phyloP scores from a whole-genome alignment of 805 yeast genomes.

The Saccharomycopsis fermentans region DNA sequence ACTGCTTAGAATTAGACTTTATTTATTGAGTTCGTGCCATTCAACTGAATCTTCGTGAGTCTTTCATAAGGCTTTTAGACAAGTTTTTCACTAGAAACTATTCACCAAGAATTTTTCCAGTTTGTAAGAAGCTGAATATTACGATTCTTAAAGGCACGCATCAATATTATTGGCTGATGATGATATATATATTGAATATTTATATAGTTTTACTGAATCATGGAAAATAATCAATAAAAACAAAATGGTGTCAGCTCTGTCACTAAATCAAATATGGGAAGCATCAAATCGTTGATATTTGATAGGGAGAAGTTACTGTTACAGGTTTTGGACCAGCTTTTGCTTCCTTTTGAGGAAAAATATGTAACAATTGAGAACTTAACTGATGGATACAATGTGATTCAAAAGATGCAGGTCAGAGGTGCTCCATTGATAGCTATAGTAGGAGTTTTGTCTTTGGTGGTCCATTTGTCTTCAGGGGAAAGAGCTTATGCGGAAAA shows the following conservation, averaged over 20 bases:
- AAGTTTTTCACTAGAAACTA: too few species aligned
- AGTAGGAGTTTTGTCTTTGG: constrained; percentile 78
- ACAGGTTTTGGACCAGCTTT: constrained; percentile 67
- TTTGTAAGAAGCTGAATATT: too few species aligned
- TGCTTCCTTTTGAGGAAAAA: constrained; percentile 68
- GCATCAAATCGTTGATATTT: constrained; percentile 26
- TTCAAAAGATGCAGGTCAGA: constrained; percentile 84
- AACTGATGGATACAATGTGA: constrained; percentile 74
- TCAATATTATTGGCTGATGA: not conserved
- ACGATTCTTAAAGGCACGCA: not conserved
- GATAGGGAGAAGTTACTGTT: constrained; percentile 37
- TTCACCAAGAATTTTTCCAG: too few species aligned
- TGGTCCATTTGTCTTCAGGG: constrained; percentile 46
- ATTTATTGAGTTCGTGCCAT: too few species aligned
- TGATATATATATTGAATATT: not conserved
- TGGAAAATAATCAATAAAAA: too few species aligned
- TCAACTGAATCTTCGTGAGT: too few species aligned
- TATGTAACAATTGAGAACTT: constrained; percentile 54
- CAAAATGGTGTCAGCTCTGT: too few species aligned
- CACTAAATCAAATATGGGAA: not conserved
- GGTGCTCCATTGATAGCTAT: constrained; percentile 99
- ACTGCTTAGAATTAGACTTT: too few species aligned
- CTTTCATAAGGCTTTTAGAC: too few species aligned
- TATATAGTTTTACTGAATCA: not conserved
- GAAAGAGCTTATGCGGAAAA: constrained; percentile 26